Evolutionary conservation across 768 basidiomycete species (phyloP), one percentile per base, ranked within the genome.

Genomic region (Rhodotorula taiwanensis): DNA sequence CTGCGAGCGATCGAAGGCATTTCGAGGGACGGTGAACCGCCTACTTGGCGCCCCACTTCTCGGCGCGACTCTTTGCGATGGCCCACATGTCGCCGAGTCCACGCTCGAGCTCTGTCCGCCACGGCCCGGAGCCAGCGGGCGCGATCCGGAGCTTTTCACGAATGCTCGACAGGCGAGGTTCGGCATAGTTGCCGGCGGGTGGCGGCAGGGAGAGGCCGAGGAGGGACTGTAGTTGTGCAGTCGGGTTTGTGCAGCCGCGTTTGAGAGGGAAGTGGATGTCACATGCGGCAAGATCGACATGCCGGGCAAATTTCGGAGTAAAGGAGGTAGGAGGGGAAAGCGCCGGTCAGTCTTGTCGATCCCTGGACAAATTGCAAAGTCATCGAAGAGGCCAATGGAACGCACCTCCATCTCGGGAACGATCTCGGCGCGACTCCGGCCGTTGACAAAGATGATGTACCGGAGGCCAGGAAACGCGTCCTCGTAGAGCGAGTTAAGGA

Each of bases 371-470:
- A n/a, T n/a, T n/a, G n/a, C n/a, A n/a, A n/a, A n/a, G n/a, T n/a
- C n/a, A n/a, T n/a, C n/a, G n/a, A n/a, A n/a, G n/a, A n/a, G n/a
- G n/a, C n/a, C n/a, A n/a, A n/a, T n/a, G n/a, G n/a, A n/a, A 39
- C 62, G 39, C 39, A 69, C 67, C 48, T 77, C 76, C 54, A 78
- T 63, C 55, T 77, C 76, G 16, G 74, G 71, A 10, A 75, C 70
- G 57, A 78, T 76, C 5, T 71, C 76, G 14, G 73, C 67, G 34
- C 77, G 60, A 0, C 76, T 63, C 25, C 77, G 72, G n/a, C 76
- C 76, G 55, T 75, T 75, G 47, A 79, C 78, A 51, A 77, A 79
- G 15, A 77, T 79, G 62, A 78, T 73, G 71, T 74, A 79, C 15
- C 74, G 69, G 2, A 79, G 66, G 6, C 71, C 65, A 2, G 78